Conservation (phyloP, 108 stramenopile species). For the Skeletonema menzelii region DNA sequence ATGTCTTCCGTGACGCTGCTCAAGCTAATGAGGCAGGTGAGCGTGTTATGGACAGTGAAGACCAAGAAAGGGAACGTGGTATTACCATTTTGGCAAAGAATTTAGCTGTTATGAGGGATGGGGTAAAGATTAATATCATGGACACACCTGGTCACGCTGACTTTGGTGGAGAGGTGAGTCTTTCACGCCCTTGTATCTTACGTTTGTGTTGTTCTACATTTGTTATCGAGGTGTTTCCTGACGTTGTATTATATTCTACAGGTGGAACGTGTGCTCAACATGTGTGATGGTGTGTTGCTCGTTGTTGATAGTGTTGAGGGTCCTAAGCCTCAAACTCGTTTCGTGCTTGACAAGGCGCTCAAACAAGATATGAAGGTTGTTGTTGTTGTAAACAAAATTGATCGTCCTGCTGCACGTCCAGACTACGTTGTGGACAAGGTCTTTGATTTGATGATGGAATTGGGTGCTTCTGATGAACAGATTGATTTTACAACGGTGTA, state of each 20-base stretch:
- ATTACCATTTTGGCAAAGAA: conserved; percentile 99
- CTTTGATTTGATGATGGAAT: conserved; percentile 97
- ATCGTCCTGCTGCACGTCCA: conserved; percentile 95
- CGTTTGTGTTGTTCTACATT: not conserved
- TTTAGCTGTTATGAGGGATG: conserved; percentile 92
- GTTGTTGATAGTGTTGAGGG: conserved; percentile 98
- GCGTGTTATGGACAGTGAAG: conserved; percentile 97
- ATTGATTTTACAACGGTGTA: conserved; percentile 97
- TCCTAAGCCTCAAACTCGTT: conserved; percentile 98
- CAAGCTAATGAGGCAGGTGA: conserved; percentile 89
- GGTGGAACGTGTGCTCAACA: conserved; percentile 95
- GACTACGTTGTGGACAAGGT: conserved; percentile 98
- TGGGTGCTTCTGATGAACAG: conserved; percentile 96
- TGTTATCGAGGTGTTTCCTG: not conserved
- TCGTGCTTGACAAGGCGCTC: conserved; percentile 98
- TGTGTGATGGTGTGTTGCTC: conserved; percentile 97
- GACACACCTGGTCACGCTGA: conserved; percentile 99
- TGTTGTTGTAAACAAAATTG: conserved; percentile 99
- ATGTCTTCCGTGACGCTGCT: conserved; percentile 91
- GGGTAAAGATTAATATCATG: conserved; percentile 96
- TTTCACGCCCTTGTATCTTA: not conserved
- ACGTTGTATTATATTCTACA: not conserved
- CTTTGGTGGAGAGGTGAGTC: conserved; percentile 94
- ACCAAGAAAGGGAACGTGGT: conserved; percentile 98
- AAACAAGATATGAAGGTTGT: conserved; percentile 89